A percentile compares a stretch with the other conserved stretches of the same genome.
These are phyloP conservation scores for Plectosphaerella sp. DNA, from an alignment of 2,329 filamentous ascomycete genomes.

Conservation along the genomic window DNA sequence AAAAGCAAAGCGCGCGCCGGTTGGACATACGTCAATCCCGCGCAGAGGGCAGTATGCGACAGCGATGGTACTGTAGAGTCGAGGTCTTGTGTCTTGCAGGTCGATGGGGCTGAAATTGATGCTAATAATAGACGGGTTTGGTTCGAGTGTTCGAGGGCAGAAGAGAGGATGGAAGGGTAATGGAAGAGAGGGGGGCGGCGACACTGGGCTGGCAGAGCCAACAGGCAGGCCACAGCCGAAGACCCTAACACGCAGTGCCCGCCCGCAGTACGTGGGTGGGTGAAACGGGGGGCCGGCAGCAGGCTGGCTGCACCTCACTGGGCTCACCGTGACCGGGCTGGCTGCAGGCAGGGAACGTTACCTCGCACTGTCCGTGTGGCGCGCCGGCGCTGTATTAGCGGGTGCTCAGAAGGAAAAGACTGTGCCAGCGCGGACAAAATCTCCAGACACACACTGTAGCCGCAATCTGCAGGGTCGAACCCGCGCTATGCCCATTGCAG, in stretches of 20 bases:
- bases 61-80: slow-evolving; percentile 11
- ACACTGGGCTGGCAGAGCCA: too few species aligned
- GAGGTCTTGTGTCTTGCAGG: slow-evolving; percentile 27
- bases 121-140: slow-evolving; percentile 45
- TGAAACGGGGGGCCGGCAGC: slow-evolving; percentile 1
- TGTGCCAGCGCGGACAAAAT: too few species aligned
- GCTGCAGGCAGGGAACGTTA: not conserved
- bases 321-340: not conserved
- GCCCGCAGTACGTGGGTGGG: not conserved
- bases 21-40: slow-evolving; percentile 14
- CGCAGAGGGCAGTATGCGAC: slow-evolving; percentile 10
- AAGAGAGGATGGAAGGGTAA: slow-evolving; percentile 14
- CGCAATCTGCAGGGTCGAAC: not conserved
- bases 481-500: not conserved
- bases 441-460: not conserved
- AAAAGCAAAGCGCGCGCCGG: slow-evolving; percentile 6
- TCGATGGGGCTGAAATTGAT: slow-evolving; percentile 46
- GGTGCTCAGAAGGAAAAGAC: not conserved
- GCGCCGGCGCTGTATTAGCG: not conserved
- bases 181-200: slow-evolving; percentile 4
- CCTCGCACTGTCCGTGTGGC: too few species aligned
- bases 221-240: not conserved
- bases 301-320: not conserved
- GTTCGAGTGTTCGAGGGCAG: slow-evolving; percentile 32
- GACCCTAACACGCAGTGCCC: not conserved